Base-by-base conservation (phyloP, 257 asterid genomes). In the Eucommia ulmoides region DNA sequence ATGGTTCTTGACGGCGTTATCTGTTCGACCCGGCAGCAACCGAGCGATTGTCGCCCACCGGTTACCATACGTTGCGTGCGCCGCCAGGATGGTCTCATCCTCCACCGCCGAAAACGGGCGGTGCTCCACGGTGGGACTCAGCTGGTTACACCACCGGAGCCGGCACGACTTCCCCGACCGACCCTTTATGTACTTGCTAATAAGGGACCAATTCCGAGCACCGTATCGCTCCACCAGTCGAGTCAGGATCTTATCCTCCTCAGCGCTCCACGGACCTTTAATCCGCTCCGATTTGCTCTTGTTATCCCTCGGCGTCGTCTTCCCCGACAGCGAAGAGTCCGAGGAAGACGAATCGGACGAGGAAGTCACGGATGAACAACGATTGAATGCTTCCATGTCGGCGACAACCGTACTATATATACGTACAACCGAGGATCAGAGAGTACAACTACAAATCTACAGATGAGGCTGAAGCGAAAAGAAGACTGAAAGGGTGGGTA, bases 21-120 rank as follows among this genome's bases (percentile, higher is more conserved):
- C 95, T 0, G 95, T 85, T 24, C 95, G 77, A n/a, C 95, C 95
- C 12, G 81, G 91, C 2, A 85, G 83, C 45, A 85, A 61, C 42
- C 93, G 66, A 11, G 95, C 95, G 48, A 85, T 85, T 61, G 91
- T 82, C 19, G 95, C 95, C 95, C 95, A 85, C 4, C 93, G 54
- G 58, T 85, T 85, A 0, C 91, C 95, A 55, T 82, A 73, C 54
- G 49, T 61, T 0, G 62, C 65, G 65, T 79, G 92, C 44, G 96
- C 94, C 16, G 80, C 83, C 50, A 79, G 7, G 59, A 85, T 82
- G 47, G 71, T 44, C 2, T 79, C 82, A 35, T 85, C 96, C 65
- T 82, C 93, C 11, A 63, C 75, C 19, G 78, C 47, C 16, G 93
- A 77, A 55, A 82, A 85, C 1, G 96, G 83, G 8, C 96, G 82